Base-by-base conservation (phyloP, 805 yeast species). In the Saccharomycopsis javanensis region DNA sequence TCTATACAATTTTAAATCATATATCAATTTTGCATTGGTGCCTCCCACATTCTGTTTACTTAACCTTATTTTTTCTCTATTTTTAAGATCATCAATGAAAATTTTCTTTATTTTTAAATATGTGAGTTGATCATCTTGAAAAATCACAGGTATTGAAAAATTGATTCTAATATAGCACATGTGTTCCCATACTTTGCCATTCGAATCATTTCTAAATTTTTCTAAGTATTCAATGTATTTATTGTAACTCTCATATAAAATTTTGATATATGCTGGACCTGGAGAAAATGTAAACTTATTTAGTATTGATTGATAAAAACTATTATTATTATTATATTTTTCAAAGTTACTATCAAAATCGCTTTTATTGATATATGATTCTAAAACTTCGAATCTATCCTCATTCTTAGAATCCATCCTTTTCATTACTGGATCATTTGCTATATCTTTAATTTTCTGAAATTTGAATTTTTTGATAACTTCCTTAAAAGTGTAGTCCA, bases 81-180 rank as follows among this genome's bases (percentile, higher is more conserved):
- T 18, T 11, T 42, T 42, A 7, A 42, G 28, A 5, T 42, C 48
- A 42, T 42, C 48, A 42, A 42, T 16, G 28, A 20, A 42, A 6
- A 42, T 13, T 42, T 42, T 42, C 48, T 42, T 42, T 28, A 42
- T 42, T 7, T 42, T 42, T 25, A 42, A 20, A 20, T 42, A 42
- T 4, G 15, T 28, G 23, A 42, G 48, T 10, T 20, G 48, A 10
- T 23, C 25, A 42, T 42, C 48, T 11, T 42, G 48, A 11, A 42
- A 42, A 42, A 42, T 42, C n/a, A 42, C 48, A 42, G 48, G 48
- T 23, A 42, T 42, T 23, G 48, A 42, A 42, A 42, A 42, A 42
- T 42, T 42, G 4, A 42, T 23, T 20, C 48, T 42, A 4, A 42
- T 42, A 20, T 42, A 23, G n/a, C 48, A 42, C 23, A 42, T 42